These are phyloP conservation scores for Leishmania tropica DNA, from an alignment of 208 protist genomes.

Conservation along the genomic window DNA sequence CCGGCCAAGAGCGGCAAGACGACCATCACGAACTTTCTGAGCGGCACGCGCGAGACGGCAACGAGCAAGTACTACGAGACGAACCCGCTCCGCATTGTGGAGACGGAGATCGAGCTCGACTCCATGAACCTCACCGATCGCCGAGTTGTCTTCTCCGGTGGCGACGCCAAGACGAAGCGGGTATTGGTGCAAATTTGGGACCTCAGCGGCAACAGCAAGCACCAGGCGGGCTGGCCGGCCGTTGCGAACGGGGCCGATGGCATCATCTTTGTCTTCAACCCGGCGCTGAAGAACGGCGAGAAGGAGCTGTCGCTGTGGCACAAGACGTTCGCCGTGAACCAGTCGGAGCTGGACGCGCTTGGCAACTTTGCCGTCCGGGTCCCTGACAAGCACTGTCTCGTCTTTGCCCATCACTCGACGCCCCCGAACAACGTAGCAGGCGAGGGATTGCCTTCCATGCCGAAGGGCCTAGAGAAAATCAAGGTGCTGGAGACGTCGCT, in stretches of 20 bases:
- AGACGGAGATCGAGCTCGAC: constrained; percentile 83
- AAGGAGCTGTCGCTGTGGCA: constrained; percentile 90
- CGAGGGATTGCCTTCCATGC: constrained; percentile 54
- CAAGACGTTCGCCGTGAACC: constrained; percentile 86
- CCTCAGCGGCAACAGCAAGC: constrained; percentile 75
- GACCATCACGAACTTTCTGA: constrained; percentile 84
- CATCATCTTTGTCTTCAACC: constrained; percentile 92
- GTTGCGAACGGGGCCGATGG: constrained; percentile 70
- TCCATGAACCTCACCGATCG: constrained; percentile 45
- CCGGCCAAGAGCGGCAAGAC: constrained; percentile 86
- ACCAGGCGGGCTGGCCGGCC: constrained; percentile 90
- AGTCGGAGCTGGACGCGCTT: constrained; percentile 64
- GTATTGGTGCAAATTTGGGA: constrained; percentile 91
- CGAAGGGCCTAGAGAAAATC: constrained; percentile 78
- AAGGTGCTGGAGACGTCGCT: constrained; percentile 83
- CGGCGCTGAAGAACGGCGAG: constrained; percentile 65
- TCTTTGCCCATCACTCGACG: constrained; percentile 84
- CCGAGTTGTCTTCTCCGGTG: constrained; percentile 64
- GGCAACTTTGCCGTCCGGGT: constrained; percentile 73
- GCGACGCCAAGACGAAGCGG: constrained; percentile 45
- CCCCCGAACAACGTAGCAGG: constrained; percentile 33
- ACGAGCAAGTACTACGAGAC: constrained; percentile 87
- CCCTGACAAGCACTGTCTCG: constrained; percentile 57
- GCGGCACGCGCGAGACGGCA: constrained; percentile 75
- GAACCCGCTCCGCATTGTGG: constrained; percentile 85